These are phyloP conservation scores for Stephanocyclus meneghinianus DNA, from an alignment of 352 stramenopile genomes.

Conservation along the genomic window DNA sequence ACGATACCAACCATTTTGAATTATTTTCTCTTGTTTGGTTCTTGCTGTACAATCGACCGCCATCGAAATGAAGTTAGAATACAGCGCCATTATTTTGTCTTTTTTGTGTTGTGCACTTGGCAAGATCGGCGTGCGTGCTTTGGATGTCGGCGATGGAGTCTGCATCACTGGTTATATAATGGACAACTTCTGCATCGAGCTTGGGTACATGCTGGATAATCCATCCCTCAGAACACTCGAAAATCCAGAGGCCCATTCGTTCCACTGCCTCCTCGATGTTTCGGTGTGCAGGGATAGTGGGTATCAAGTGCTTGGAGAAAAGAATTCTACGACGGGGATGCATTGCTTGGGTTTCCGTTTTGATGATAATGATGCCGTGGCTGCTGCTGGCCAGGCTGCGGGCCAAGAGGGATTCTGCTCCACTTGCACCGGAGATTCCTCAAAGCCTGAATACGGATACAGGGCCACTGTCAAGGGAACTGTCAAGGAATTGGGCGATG, in stretches of 20 bases:
- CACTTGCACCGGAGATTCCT: slow-evolving; percentile 12
- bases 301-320: slow-evolving; percentile 29
- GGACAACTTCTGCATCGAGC: too few relatives aligned
- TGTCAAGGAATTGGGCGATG: slow-evolving; percentile 35
- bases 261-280: slow-evolving; percentile 49
- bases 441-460: slow-evolving; percentile 20
- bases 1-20: too few relatives aligned
- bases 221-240: slow-evolving; percentile 1
- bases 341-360: slow-evolving; percentile 29
- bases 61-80: too few relatives aligned
- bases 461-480: slow-evolving; percentile 35
- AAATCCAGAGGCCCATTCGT: slow-evolving; percentile 28
- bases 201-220: too few relatives aligned
- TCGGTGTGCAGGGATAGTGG: slow-evolving; percentile 17
- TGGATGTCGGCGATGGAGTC: too few relatives aligned
- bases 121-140: too few relatives aligned
- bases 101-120: too few relatives aligned
- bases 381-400: slow-evolving; percentile 4
- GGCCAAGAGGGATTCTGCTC: slow-evolving; percentile 10
- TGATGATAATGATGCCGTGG: slow-evolving; percentile 10
- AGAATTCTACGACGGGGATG: slow-evolving; percentile 1
- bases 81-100: too few relatives aligned
- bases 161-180: too few relatives aligned
- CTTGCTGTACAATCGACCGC: too few relatives aligned
- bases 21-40: too few relatives aligned